Evolutionary conservation across 2,329 filamentous ascomycete species (phyloP).

Genomic region (Sclerotinia glacialis): DNA sequence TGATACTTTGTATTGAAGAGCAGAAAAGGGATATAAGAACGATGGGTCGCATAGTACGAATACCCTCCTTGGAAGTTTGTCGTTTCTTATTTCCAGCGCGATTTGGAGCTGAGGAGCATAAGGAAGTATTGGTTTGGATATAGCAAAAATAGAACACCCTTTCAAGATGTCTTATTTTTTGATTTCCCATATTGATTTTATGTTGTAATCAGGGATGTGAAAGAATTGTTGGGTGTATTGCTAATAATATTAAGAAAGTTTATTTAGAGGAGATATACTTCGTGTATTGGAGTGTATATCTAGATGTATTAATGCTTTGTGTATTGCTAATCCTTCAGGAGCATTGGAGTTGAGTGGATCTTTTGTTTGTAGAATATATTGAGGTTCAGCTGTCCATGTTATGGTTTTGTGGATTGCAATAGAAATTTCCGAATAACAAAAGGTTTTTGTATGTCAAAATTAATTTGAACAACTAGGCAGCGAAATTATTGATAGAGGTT

Average conservation of each 20-base stretch:
- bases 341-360: background rate
- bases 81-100: background rate
- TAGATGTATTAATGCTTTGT: background rate
- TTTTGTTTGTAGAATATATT: background rate
- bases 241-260: conserved; percentile 69
- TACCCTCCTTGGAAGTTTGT: conserved; percentile 10
- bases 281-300: background rate
- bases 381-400: background rate
- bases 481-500: background rate
- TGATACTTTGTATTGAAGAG: background rate
- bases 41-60: background rate
- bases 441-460: background rate
- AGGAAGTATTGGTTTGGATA: background rate
- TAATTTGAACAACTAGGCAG: background rate
- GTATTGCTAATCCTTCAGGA: background rate
- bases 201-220: conserved; percentile 85
- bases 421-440: background rate
- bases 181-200: conserved; percentile 89
- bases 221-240: conserved; percentile 84
- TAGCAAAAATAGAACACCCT: background rate
- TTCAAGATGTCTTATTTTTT: background rate
- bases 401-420: background rate
- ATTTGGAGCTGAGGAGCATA: background rate
- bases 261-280: no score
- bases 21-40: background rate